Conservation (phyloP, 164 flowering plant species). For the Liquidambar formosana region DNA sequence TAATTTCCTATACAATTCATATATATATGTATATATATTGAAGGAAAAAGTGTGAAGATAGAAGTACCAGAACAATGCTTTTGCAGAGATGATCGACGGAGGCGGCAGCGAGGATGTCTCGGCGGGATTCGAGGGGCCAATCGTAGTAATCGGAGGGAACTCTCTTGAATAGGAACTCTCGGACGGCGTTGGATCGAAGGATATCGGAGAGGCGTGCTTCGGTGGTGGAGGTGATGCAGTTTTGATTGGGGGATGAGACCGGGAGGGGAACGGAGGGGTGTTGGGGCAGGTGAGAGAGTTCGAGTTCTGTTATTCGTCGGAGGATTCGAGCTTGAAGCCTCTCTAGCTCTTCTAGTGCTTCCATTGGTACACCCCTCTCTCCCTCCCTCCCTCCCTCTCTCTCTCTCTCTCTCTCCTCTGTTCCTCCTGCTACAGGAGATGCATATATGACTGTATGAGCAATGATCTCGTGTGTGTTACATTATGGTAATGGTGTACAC, state of each 20-base stretch:
- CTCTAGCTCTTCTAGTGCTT: slow-evolving; percentile 45
- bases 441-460: no score
- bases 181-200: slow-evolving; percentile 56
- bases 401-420: no score
- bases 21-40: background rate
- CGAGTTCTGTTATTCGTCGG: slow-evolving; percentile 49
- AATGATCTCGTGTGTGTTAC: no score
- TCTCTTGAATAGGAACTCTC: slow-evolving; percentile 70
- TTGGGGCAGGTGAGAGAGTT: slow-evolving; percentile 28
- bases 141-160: slow-evolving; percentile 89
- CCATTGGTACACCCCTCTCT: slow-evolving; percentile 13
- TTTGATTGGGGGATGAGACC: slow-evolving; percentile 15
- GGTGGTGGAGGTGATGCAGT: slow-evolving; percentile 20
- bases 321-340: slow-evolving; percentile 50
- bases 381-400: background rate
- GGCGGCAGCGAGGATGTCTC: slow-evolving; percentile 68
- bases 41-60: no score
- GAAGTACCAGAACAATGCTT: slow-evolving; percentile 81
- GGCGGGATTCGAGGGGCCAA: slow-evolving; percentile 61
- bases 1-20: background rate
- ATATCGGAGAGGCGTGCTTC: slow-evolving; percentile 71
- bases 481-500: no score
- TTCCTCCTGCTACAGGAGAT: no score
- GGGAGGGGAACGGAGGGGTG: slow-evolving; percentile 17
- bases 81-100: slow-evolving; percentile 92